These are phyloP conservation scores for Bipolaris cookei DNA, from an alignment of 2,329 filamentous ascomycete genomes.

Conservation along the genomic window DNA sequence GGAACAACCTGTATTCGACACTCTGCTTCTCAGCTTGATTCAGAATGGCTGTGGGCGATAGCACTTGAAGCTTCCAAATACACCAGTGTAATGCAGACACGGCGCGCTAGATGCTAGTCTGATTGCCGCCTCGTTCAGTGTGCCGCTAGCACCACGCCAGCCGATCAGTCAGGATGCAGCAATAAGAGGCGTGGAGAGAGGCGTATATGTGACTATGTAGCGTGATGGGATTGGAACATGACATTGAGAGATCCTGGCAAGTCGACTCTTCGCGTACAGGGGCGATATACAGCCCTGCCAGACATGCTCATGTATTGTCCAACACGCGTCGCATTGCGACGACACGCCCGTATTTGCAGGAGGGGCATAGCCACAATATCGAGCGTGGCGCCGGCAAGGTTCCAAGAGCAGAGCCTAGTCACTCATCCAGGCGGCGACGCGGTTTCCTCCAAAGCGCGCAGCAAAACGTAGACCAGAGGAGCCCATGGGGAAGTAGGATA, in stretches of 20 bases:
- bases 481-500: conserved; percentile 98
- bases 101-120: conserved; percentile 7
- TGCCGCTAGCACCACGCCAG: conserved; percentile 23
- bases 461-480: conserved; percentile 85
- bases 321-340: conserved; percentile 36
- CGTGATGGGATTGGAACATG: conserved; percentile 23
- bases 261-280: conserved; percentile 4
- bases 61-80: conserved; percentile 4
- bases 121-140: conserved; percentile 17
- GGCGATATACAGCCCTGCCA: conserved; percentile 6
- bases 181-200: conserved; percentile 19
- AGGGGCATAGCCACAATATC: conserved; percentile 23
- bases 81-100: conserved; percentile 1
- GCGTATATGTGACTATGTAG: conserved; percentile 34
- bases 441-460: conserved; percentile 81
- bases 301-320: conserved; percentile 19
- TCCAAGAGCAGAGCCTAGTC: conserved; percentile 58
- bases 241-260: conserved; percentile 22
- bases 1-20: neutral
- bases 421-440: conserved; percentile 87
- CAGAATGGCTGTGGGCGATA: conserved; percentile 1
- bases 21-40: neutral
- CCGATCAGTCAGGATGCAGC: conserved; percentile 30
- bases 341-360: conserved; percentile 19
- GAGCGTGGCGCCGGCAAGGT: conserved; percentile 14